Evolutionary conservation across 139 green algal genomes (phyloP).

Genomic region (Medakamo hakoo): DNA sequence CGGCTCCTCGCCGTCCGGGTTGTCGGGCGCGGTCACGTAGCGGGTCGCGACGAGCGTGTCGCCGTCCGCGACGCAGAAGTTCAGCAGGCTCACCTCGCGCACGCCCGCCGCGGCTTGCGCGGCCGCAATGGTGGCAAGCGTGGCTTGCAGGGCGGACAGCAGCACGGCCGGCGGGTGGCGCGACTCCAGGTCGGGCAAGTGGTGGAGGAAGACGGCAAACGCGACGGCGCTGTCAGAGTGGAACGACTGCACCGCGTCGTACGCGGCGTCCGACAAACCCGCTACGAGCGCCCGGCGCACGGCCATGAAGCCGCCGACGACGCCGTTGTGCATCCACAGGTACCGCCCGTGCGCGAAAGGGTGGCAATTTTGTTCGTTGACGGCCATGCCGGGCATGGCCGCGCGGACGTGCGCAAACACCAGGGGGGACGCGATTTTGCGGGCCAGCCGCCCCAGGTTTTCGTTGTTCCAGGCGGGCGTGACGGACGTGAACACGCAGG

Average conservation of each 20-base stretch:
- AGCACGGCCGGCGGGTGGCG: constrained; percentile 54
- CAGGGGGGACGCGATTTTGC: constrained; percentile 76
- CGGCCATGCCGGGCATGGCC: constrained; percentile 87
- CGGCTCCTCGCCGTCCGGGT: constrained; percentile 16
- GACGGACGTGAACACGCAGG: constrained; percentile 82
- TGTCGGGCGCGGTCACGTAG: constrained; percentile 41
- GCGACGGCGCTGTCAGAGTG: constrained; percentile 78
- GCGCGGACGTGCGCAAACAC: constrained; percentile 91
- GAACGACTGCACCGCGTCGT: constrained; percentile 77
- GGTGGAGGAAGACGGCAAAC: constrained; percentile 87
- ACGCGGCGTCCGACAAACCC: constrained; percentile 68
- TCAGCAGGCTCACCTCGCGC: constrained; percentile 57
- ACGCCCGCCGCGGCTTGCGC: constrained; percentile 36
- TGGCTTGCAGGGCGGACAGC: constrained; percentile 45
- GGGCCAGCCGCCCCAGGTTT: constrained; percentile 74
- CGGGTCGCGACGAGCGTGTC: constrained; percentile 67
- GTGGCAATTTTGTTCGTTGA: constrained; percentile 88
- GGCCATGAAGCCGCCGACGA: constrained; percentile 67
- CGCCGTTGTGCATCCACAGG: constrained; percentile 96
- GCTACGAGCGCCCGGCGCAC: constrained; percentile 61
- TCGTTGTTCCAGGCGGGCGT: constrained; percentile 95
- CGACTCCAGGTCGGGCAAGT: constrained; percentile 45
- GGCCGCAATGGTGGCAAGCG: constrained; percentile 20
- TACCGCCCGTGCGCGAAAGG: constrained; percentile 73
- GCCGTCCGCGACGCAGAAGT: constrained; percentile 84